phyloP scores from a whole-genome alignment of 2,329 filamentous ascomycete genomes.

The Xylariaceae sp. region DNA sequence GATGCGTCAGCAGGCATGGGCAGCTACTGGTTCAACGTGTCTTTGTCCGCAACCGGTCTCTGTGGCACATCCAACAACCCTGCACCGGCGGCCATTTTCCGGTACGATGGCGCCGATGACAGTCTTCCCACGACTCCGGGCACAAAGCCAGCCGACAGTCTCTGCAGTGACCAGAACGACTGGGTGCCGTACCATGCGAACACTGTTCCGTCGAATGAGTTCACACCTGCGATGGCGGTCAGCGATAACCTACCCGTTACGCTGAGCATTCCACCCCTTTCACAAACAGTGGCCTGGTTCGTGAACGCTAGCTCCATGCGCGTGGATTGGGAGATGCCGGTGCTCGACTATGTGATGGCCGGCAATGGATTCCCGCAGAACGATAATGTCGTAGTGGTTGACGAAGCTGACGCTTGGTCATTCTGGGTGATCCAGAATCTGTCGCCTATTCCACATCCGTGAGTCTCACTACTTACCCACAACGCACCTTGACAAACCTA shows the following conservation, averaged over 20 bases:
- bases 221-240: conserved; percentile 37
- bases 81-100: conserved; percentile 47
- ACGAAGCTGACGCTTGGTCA: conserved; percentile 35
- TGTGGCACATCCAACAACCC: conserved; percentile 43
- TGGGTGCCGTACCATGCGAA: conserved; percentile 35
- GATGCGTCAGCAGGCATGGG: conserved; percentile 43
- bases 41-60: conserved; percentile 33
- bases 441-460: conserved; percentile 33
- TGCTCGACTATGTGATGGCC: conserved; percentile 44
- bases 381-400: conserved; percentile 38
- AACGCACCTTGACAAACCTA: neutral
- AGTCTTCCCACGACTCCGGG: conserved; percentile 41
- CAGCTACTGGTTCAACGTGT: conserved; percentile 53
- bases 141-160: conserved; percentile 18
- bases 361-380: conserved; percentile 34
- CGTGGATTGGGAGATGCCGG: conserved; percentile 49
- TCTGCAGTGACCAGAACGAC: conserved; percentile 31
- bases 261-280: conserved; percentile 25
- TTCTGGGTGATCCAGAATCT: conserved; percentile 43
- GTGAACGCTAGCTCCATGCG: conserved; percentile 44
- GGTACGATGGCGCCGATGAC: conserved; percentile 44
- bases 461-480: neutral
- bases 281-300: conserved; percentile 38
- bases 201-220: conserved; percentile 31
- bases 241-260: conserved; percentile 34